Evolutionary conservation across 768 basidiomycete genomes (phyloP).

Genomic region (Boletus reticulatus): DNA sequence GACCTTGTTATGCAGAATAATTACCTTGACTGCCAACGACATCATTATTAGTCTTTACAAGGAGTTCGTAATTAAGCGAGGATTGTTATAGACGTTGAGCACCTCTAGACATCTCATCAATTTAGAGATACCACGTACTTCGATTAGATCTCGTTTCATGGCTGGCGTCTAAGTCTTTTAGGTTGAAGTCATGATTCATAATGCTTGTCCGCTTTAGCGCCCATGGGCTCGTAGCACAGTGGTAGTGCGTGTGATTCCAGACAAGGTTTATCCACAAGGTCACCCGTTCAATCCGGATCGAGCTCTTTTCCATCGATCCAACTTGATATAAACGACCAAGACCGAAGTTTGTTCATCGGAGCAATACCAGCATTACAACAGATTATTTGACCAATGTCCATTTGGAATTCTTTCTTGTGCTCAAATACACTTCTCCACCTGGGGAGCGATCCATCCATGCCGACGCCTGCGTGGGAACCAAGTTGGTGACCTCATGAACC

Average conservation of each 20-base stretch:
- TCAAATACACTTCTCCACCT: conserved; percentile 68
- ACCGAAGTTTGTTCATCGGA: too few relatives aligned
- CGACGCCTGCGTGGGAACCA: conserved; percentile 61
- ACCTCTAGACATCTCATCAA: background rate
- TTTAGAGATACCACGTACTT: background rate
- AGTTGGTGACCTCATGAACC: conserved; percentile 49
- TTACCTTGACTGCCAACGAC: conserved; percentile 89
- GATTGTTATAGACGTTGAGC: conserved; percentile 7
- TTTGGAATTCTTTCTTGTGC: conserved; percentile 61
- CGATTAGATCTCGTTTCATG: background rate
- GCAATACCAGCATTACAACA: background rate
- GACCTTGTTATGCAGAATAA: conserved; percentile 51
- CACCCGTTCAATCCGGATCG: conserved; percentile 45
- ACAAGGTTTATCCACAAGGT: conserved; percentile 35
- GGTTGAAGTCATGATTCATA: too few relatives aligned
- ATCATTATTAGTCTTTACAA: conserved; percentile 70
- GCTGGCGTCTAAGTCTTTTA: too few relatives aligned
- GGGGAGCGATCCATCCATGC: conserved; percentile 69
- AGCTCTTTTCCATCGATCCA: conserved; percentile 17
- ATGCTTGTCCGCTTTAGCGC: background rate
- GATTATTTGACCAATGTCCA: conserved; percentile 44
- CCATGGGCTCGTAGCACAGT: conserved; percentile 27
- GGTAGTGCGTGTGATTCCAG: conserved; percentile 37
- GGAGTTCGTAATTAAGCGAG: conserved; percentile 25
- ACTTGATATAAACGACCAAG: too few relatives aligned